Percentiles rank a stretch among this genome's conserved stretches.
phyloP scores from a whole-genome alignment of 1,284 basidiomycete species.

The Ganoderma resinaceum region DNA sequence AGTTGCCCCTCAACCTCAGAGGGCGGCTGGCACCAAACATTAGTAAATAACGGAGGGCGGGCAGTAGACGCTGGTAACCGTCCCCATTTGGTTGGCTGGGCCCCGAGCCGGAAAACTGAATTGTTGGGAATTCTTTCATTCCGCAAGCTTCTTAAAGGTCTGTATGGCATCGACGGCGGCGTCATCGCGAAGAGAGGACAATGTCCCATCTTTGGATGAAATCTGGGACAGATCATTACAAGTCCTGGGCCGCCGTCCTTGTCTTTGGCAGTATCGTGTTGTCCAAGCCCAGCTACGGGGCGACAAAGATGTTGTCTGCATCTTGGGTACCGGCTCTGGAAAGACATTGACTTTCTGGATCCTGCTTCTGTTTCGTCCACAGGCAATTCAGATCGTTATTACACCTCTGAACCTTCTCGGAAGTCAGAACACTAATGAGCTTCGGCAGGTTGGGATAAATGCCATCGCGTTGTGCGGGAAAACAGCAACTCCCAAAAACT shows the following conservation, averaged over 20 bases:
- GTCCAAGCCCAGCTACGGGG: conserved; percentile 20
- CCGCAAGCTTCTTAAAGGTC: too few relatives aligned
- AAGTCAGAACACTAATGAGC: conserved; percentile 31
- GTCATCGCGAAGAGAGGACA: too few relatives aligned
- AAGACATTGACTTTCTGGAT: conserved; percentile 44
- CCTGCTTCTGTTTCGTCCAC: conserved; percentile 34
- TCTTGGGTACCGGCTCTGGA: conserved; percentile 38
- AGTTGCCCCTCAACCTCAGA: too few relatives aligned
- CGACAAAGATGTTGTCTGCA: conserved; percentile 30
- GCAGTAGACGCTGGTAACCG: too few relatives aligned
- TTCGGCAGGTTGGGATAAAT: conserved; percentile 20
- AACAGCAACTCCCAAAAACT: conserved; percentile 28
- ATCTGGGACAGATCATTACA: conserved; percentile 3
- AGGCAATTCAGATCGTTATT: conserved; percentile 38
- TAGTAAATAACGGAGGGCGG: too few relatives aligned
- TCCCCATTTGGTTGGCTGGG: too few relatives aligned
- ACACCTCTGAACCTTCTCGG: conserved; percentile 40
- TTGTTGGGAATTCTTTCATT: too few relatives aligned
- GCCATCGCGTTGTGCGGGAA: conserved; percentile 34
- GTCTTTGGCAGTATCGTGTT: conserved; percentile 31
- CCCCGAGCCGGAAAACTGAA: too few relatives aligned
- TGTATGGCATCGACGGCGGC: background rate
- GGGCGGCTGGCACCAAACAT: too few relatives aligned
- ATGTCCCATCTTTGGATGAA: conserved; percentile 10
- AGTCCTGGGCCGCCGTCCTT: conserved; percentile 17